These are phyloP conservation scores for Fusarium heterosporum DNA, from an alignment of 2,329 filamentous ascomycete genomes.

Conservation along the genomic window DNA sequence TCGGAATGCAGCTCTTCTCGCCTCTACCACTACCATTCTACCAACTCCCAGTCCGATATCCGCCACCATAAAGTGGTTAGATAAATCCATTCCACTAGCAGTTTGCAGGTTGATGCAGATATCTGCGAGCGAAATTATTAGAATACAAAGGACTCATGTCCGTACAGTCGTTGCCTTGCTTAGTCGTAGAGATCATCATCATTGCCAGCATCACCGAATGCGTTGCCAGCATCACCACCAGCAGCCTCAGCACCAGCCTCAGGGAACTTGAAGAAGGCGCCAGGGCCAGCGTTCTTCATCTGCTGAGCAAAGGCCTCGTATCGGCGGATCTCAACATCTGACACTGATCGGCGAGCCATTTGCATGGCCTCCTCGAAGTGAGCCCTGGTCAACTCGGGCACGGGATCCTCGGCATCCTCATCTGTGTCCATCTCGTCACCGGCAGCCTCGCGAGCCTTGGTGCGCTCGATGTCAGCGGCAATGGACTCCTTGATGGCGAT, in stretches of 20 bases:
- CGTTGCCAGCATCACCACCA: constrained; percentile 67
- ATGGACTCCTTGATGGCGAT: constrained; percentile 99
- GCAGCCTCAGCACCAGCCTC: constrained; percentile 73
- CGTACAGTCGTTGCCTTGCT: constrained; percentile 46
- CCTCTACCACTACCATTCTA: constrained; percentile 52
- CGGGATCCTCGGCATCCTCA: constrained; percentile 88
- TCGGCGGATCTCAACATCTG: constrained; percentile 94
- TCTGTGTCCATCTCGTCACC: constrained; percentile 78
- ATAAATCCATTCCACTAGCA: constrained; percentile 38
- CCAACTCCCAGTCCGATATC: constrained; percentile 52
- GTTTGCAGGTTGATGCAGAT: constrained; percentile 47
- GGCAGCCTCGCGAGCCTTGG: constrained; percentile 87
- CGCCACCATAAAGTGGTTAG: constrained; percentile 43
- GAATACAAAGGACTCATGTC: constrained; percentile 58
- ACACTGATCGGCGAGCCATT: constrained; percentile 91
- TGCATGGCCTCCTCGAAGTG: constrained; percentile 99
- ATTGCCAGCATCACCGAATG: constrained; percentile 88
- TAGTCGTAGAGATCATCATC: constrained; percentile 98
- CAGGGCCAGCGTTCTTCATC: constrained; percentile 97
- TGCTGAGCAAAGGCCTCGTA: constrained; percentile 99
- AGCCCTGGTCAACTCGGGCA: constrained; percentile 93
- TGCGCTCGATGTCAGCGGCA: constrained; percentile 84
- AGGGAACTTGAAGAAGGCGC: constrained; percentile 98
- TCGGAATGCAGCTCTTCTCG: constrained; percentile 36
- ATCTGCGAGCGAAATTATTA: constrained; percentile 58